These are phyloP conservation scores for Areca catechu DNA, from an alignment of 176 grass and related monocot species.

Conservation along the genomic window DNA sequence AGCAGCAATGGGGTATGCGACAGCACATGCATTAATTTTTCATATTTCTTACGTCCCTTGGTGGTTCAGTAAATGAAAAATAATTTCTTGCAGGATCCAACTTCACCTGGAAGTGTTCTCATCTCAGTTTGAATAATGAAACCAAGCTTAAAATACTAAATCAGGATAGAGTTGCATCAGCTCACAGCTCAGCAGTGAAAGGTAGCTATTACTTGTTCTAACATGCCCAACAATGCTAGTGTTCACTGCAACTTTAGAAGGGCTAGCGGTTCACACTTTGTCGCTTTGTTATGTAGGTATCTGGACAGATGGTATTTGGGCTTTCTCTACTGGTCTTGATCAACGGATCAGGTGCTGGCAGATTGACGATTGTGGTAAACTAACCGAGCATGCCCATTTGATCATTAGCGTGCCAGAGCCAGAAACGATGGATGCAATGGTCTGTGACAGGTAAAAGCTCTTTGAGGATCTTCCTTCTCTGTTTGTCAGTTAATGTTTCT, in stretches of 20 bases:
- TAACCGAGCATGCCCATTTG: constrained; percentile 44
- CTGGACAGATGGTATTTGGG: constrained; percentile 80
- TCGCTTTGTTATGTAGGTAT: constrained; percentile 30
- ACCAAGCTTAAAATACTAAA: constrained; percentile 26
- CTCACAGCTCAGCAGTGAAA: constrained; percentile 91
- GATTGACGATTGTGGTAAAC: constrained; percentile 18
- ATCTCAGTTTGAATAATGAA: constrained; percentile 18
- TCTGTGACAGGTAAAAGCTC: constrained; percentile 32
- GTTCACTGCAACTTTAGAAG: neutral
- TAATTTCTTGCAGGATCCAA: constrained; percentile 4
- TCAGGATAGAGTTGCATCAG: constrained; percentile 41
- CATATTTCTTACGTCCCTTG: neutral
- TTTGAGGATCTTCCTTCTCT: neutral
- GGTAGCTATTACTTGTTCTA: constrained; percentile 26
- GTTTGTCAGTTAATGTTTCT: neutral
- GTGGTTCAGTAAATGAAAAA: neutral
- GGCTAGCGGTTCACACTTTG: neutral
- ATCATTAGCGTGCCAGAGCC: constrained; percentile 86
- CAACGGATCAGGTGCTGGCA: constrained; percentile 85
- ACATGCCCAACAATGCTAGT: neutral
- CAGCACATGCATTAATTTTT: neutral
- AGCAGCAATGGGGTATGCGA: neutral
- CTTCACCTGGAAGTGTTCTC: neutral
- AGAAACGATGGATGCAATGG: constrained; percentile 65
- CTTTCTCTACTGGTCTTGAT: constrained; percentile 80